Base-by-base conservation (phyloP, 2,329 filamentous ascomycete species). In the Venturia oleaginea region DNA sequence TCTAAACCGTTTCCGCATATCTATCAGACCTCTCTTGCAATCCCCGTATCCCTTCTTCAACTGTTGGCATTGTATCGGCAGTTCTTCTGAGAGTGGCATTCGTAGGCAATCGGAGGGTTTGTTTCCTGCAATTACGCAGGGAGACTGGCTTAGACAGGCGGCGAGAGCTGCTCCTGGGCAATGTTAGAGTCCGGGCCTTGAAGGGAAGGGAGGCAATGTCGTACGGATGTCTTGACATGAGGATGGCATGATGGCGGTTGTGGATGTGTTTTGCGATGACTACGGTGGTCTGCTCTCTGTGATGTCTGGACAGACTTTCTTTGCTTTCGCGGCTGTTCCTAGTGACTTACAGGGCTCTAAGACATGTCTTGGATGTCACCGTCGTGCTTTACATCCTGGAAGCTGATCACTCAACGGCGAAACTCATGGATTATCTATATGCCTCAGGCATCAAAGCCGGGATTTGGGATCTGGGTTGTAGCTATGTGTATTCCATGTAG, bases 1-100 rank as follows among this genome's bases (percentile, higher is more conserved):
- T 64, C 94, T 86, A 78, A 99, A 97, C 40, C 94, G 89, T 80
- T 97, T 97, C 75, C 94, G 90, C 94, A 99, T 99, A 76, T 99
- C 94, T 70, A 97, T 89, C 86, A 96, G 86, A 68, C 94, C 94
- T 68, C 93, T 89, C 73, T 96, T 95, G 84, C 94, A 99, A 74
- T 97, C 91, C 75, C 91, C 90, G 72, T 95, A 94, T 57, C 92
- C 91, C 75, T 91, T 92, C 75, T 93, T 91, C 66, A 99, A 84
- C 77, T 97, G 93, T 74, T 93, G 91, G 78, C 94, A 99, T 77
- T 89, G 87, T 30, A 84, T 87, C 24, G 94, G 93, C 17, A 99
- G 86, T 7, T 87, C 88, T 68, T 94, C 87, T 75, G 86, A 81
- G 67, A 96, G 86, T 3, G 93, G 93, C 22, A 87, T 83, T 60